Base-by-base conservation (phyloP, 768 basidiomycete genomes). In the Leccinum longicurvipes region DNA sequence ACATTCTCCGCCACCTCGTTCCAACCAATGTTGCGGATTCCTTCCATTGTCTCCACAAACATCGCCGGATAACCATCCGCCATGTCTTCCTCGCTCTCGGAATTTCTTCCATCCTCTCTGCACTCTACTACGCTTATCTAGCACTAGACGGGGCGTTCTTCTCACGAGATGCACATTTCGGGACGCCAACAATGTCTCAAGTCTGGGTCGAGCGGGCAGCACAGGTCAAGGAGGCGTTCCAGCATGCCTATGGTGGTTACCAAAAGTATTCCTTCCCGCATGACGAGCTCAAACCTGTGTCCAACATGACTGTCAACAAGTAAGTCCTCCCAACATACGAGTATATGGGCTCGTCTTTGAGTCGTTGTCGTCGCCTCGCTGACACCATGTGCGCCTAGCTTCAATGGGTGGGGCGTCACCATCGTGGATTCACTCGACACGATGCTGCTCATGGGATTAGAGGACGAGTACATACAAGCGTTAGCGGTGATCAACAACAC, bases 401-500 rank as follows among this genome's bases (percentile, higher is more conserved):
- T 89, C 69, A 91, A 91, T 65, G 87, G 86, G 14, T 91, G 89
- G 89, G 85, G 84, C 27, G 77, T 89, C 7, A 87, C 89, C 8
- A 74, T 83, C 23, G 79, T 91, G 48, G 94, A 97, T 65, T 83
- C 91, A 1, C 76, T 97, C 24, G 92, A 94, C 63, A 91, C 91
- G 1, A 85, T 96, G 78, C 74, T 89, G 23, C 74, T 98, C 34
- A 87, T 95, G 84, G 89, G 78, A 4, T 74, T 94, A 6, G 68
- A 84, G 27, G 79, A 82, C 3, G 89, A 94, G 63, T 95, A 86
- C 65, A 54, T 73, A 19, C 77, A 84, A 3, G 88, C 87, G 0
- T 62, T 91, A 4, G 74, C 79, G 4, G 72, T 81, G 10, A 72
- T 89, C 7, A 67, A 73, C 25, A 66, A 76, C 10, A 70, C 75